A percentile compares a stretch with the other conserved stretches of the same genome.
These are phyloP conservation scores for Nannizzia gypsea DNA, from an alignment of 2,329 filamentous ascomycete species.

Conservation along the genomic window DNA sequence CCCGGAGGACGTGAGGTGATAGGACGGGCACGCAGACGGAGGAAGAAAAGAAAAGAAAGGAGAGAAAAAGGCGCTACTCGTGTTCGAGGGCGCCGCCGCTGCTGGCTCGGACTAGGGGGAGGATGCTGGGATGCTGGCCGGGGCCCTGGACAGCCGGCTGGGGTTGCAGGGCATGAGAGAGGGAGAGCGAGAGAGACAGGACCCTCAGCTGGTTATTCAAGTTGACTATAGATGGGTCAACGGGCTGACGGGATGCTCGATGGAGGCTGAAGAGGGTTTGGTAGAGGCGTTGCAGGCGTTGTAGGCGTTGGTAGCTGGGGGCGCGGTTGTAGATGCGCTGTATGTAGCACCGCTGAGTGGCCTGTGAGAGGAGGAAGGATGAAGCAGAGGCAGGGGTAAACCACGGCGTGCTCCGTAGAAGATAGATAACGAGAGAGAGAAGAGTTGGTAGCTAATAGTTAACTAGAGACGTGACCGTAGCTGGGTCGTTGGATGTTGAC, in stretches of 20 bases:
- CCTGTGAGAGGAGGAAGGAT: not conserved
- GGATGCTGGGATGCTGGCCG: not conserved
- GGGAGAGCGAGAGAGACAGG: not conserved
- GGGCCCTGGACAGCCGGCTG: not conserved
- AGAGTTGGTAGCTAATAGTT: not conserved
- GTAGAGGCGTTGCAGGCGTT: not conserved
- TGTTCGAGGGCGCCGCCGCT: constrained; percentile 1
- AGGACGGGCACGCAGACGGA: not conserved
- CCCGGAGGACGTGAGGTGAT: not conserved
- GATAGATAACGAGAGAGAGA: too few species aligned
- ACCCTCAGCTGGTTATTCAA: not conserved
- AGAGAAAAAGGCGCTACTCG: not conserved
- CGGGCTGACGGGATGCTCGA: not conserved
- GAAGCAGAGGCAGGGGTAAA: too few species aligned
- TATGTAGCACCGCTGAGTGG: too few species aligned
- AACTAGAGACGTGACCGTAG: too few species aligned
- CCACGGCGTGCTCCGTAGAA: too few species aligned
- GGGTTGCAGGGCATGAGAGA: not conserved
- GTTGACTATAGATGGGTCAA: not conserved
- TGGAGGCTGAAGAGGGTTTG: not conserved
- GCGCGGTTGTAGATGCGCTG: too few species aligned
- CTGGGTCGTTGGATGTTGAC: not conserved
- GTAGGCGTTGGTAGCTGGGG: not conserved
- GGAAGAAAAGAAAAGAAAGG: not conserved
- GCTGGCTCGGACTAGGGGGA: not conserved